Base-by-base conservation (phyloP, 176 grass and related monocot species). In the Tillandsia leiboldiana region DNA sequence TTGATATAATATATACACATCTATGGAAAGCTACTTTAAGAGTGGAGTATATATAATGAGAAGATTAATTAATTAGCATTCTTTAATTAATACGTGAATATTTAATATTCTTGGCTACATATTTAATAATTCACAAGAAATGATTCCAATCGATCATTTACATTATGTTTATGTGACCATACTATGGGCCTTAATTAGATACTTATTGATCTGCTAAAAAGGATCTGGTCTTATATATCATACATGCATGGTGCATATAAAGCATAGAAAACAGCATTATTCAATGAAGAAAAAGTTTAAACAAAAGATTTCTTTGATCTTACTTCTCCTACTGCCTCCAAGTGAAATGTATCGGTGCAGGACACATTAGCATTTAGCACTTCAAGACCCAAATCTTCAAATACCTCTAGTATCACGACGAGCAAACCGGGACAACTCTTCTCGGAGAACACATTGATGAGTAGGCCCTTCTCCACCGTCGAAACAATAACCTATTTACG, bases 371-470 rank as follows among this genome's bases (percentile, higher is more conserved):
- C 83, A 51, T 91, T 80, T 0, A 90, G 77, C 61, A 90, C 83
- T 17, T 90, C 80, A 15, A 91, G 75, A 12, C 87, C 83, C 12
- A 91, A 48, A 6, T 86, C 80, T 65, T 91, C 80, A 0, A 90
- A 83, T 14, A 77, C 83, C 75, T 90, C 77, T 17, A 91, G 76
- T 15, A 91, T 70, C 8, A 80, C 78, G 50, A 75, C 71, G 5
- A 91, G 80, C 66, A 91, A 50, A 9, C 74, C 70, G 0, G 83
- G 83, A 0, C 24, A 66, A 51, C 66, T 74, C 67, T 77, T 76
- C 53, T 86, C 59, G 49, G 26, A 65, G 1, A 77, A 72, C 63
- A 86, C 87, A 49, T 84, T 83, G 77, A 91, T 79, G 11, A 69
- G 74, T 68, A 86, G 86, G 0, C 87, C 70, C 74, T 73, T 83